These are phyloP conservation scores for Yamadazyma conglobata DNA, from an alignment of 1,139 yeast genomes.

Conservation along the genomic window DNA sequence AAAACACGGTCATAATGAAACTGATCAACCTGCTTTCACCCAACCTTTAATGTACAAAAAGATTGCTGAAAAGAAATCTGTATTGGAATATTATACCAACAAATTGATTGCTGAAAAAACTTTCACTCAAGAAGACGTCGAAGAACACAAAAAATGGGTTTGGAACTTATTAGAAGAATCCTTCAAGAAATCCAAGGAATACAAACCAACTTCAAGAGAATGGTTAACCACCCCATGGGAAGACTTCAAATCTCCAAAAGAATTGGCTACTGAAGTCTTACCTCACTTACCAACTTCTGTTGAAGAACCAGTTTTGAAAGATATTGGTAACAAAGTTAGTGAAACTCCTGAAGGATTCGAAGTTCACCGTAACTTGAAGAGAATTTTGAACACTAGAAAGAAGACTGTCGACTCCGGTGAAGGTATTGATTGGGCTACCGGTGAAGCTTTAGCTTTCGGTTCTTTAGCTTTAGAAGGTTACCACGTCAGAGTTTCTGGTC, in stretches of 20 bases:
- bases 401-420: conserved; percentile 86
- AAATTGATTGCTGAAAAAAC: conserved; percentile 82
- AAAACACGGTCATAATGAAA: conserved; percentile 98
- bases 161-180: conserved; percentile 93
- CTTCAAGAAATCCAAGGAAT: conserved; percentile 81
- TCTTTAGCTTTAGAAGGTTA: conserved; percentile 89
- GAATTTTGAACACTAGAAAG: conserved; percentile 84
- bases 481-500: conserved; percentile 97
- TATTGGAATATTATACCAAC: conserved; percentile 78
- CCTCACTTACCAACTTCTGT: conserved; percentile 97
- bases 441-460: conserved; percentile 98
- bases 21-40: conserved; percentile 98
- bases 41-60: conserved; percentile 96
- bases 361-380: conserved; percentile 92
- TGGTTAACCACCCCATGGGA: conserved; percentile 99
- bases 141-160: conserved; percentile 97
- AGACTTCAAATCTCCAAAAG: conserved; percentile 96
- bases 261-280: conserved; percentile 89
- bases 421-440: conserved; percentile 98
- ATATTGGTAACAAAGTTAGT: conserved; percentile 75
- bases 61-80: conserved; percentile 85
- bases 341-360: conserved; percentile 87
- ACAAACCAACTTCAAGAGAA: conserved; percentile 89
- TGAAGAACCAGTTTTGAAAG: conserved; percentile 64
- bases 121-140: conserved; percentile 84